Evolutionary conservation across 2,329 filamentous ascomycete genomes (phyloP).

Genomic region (Lecanicillium sp.): DNA sequence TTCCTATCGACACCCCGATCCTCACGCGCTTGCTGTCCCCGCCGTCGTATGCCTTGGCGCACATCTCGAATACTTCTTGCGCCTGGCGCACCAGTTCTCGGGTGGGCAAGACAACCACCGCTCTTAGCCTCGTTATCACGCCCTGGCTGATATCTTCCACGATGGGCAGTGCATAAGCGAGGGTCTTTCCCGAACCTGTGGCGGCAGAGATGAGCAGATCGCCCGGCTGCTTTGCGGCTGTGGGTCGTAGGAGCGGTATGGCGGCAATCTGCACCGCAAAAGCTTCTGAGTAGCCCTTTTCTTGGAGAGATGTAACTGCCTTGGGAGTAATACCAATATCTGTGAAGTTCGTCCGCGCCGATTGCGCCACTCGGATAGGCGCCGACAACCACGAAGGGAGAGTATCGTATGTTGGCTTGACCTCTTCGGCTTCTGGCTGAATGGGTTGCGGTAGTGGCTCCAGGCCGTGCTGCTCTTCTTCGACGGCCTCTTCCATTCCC

Average conservation of each 20-base stretch:
- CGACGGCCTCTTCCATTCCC: constrained; percentile 23
- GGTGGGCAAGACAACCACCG: constrained; percentile 82
- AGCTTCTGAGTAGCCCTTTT: constrained; percentile 41
- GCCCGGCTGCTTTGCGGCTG: constrained; percentile 52
- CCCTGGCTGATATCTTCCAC: constrained; percentile 65
- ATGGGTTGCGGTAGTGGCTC: constrained; percentile 76
- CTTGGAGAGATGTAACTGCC: constrained; percentile 53
- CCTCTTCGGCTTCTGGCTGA: constrained; percentile 46
- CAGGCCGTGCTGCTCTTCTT: constrained; percentile 57
- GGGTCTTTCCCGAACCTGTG: constrained; percentile 91
- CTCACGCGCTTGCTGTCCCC: constrained; percentile 58
- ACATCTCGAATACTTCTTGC: constrained; percentile 68
- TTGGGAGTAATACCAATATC: constrained; percentile 55
- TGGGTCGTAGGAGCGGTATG: constrained; percentile 70
- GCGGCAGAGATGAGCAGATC: constrained; percentile 88
- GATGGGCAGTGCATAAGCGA: constrained; percentile 85
- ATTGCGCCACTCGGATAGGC: constrained; percentile 60
- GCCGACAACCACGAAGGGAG: constrained; percentile 74
- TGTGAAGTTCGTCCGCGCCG: constrained; percentile 52
- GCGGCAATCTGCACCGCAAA: constrained; percentile 42
- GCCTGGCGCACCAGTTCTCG: constrained; percentile 86
- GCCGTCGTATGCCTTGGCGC: constrained; percentile 53
- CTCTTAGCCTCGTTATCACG: constrained; percentile 60
- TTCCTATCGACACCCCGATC: constrained; percentile 77
- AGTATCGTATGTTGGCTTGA: constrained; percentile 64